A percentile compares a stretch with the other conserved stretches of the same genome.
Evolutionary conservation across 2,329 filamentous ascomycete genomes (phyloP).

Genomic region (Arthroderma sp.): DNA sequence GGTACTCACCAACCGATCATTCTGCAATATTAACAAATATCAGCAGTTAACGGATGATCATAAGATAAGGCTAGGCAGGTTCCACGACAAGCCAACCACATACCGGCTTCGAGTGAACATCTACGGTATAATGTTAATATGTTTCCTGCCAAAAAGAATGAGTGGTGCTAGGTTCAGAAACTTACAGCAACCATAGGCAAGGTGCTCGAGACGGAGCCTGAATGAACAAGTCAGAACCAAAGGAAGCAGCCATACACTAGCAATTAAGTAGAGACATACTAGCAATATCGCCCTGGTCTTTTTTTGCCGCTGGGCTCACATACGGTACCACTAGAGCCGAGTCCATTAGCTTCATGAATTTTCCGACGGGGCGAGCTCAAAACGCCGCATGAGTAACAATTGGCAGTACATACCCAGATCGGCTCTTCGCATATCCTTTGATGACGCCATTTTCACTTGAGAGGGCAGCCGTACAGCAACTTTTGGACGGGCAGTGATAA

Average conservation of each 20-base stretch:
- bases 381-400: no score
- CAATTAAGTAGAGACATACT: slow-evolving; percentile 37
- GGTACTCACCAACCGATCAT: slow-evolving; percentile 48
- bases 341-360: neutral
- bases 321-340: slow-evolving; percentile 65
- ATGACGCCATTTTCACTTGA: slow-evolving; percentile 44
- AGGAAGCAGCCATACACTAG: neutral
- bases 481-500: no score
- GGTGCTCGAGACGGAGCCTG: slow-evolving; percentile 56
- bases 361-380: neutral
- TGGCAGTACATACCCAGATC: slow-evolving; percentile 50
- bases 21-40: slow-evolving; percentile 23
- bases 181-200: slow-evolving; percentile 80
- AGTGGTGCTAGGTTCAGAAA: slow-evolving; percentile 11
- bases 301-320: slow-evolving; percentile 57
- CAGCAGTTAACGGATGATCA: neutral
- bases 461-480: no score
- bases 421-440: slow-evolving; percentile 62
- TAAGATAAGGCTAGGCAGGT: neutral
- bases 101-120: slow-evolving; percentile 88
- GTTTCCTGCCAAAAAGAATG: neutral
- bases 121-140: slow-evolving; percentile 22
- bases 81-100: slow-evolving; percentile 13
- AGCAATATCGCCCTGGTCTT: slow-evolving; percentile 53
- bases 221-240: slow-evolving; percentile 7